Conservation (phyloP, 495 filamentous ascomycete genomes). For the Aspergillus egyptiacus region DNA sequence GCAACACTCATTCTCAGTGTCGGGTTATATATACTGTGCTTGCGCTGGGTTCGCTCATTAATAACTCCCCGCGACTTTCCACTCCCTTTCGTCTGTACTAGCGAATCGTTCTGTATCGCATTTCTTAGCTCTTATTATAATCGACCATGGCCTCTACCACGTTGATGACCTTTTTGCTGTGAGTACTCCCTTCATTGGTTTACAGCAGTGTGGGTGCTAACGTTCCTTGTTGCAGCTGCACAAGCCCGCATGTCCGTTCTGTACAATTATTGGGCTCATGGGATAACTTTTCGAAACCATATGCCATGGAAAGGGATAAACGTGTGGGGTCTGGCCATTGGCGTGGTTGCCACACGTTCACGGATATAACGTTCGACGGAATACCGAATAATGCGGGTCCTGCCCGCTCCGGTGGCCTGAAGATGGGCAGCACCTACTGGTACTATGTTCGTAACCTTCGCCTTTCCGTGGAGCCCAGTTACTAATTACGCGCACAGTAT, state of each 20-base stretch:
- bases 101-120: not conserved
- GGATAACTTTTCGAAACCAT: conserved; percentile 79
- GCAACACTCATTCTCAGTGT: conserved; percentile 3
- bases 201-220: not conserved
- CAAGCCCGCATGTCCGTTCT: conserved; percentile 57
- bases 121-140: not conserved
- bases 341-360: conserved; percentile 78
- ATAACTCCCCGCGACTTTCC: not conserved
- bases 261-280: conserved; percentile 85
- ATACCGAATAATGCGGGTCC: conserved; percentile 44
- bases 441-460: conserved; percentile 65
- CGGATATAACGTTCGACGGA: conserved; percentile 79
- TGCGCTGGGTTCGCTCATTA: conserved; percentile 3
- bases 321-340: conserved; percentile 66
- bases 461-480: not conserved
- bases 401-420: conserved; percentile 70
- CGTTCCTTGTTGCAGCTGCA: conserved; percentile 46
- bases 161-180: conserved; percentile 70
- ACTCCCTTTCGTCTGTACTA: conserved; percentile 2
- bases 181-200: conserved; percentile 34
- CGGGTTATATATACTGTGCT: not conserved
- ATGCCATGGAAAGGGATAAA: conserved; percentile 71
- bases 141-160: conserved; percentile 61
- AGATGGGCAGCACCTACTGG: conserved; percentile 91
- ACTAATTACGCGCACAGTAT: conserved; percentile 51